Percentiles rank a stretch among this genome's conserved stretches.
Conservation (phyloP, 768 basidiomycete genomes). For the Boletus vermiculosoides region DNA sequence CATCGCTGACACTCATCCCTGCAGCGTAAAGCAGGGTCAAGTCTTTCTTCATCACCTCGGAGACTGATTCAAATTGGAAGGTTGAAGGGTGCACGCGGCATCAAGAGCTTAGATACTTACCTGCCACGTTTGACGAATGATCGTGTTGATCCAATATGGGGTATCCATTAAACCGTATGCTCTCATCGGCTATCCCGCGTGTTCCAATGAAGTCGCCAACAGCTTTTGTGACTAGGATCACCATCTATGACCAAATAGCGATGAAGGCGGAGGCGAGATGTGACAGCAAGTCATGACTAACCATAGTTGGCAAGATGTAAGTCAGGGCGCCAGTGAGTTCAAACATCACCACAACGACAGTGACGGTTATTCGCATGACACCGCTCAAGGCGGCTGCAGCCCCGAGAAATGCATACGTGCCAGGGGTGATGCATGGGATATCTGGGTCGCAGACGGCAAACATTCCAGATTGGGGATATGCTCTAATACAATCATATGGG, state of each 20-base stretch:
- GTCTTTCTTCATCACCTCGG: conserved; percentile 86
- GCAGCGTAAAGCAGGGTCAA: conserved; percentile 68
- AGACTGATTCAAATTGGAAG: conserved; percentile 49
- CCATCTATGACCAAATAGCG: conserved; percentile 62
- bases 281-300: conserved; percentile 34
- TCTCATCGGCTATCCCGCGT: conserved; percentile 94
- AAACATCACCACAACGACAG: conserved; percentile 99
- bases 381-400: conserved; percentile 96
- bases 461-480: conserved; percentile 80
- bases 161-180: conserved; percentile 96
- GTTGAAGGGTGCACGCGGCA: conserved; percentile 3
- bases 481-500: conserved; percentile 40
- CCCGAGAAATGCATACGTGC: conserved; percentile 96
- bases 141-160: conserved; percentile 97
- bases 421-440: conserved; percentile 95
- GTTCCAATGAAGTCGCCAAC: conserved; percentile 94
- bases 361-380: conserved; percentile 95
- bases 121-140: conserved; percentile 85
- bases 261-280: conserved; percentile 5
- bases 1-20: conserved; percentile 73
- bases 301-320: conserved; percentile 98
- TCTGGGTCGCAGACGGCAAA: conserved; percentile 91
- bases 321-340: conserved; percentile 96
- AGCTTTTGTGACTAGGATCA: conserved; percentile 92
- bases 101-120: conserved; percentile 42